Conservation (phyloP, 202 grass and related monocot species). For the Elaeis oleifera region DNA sequence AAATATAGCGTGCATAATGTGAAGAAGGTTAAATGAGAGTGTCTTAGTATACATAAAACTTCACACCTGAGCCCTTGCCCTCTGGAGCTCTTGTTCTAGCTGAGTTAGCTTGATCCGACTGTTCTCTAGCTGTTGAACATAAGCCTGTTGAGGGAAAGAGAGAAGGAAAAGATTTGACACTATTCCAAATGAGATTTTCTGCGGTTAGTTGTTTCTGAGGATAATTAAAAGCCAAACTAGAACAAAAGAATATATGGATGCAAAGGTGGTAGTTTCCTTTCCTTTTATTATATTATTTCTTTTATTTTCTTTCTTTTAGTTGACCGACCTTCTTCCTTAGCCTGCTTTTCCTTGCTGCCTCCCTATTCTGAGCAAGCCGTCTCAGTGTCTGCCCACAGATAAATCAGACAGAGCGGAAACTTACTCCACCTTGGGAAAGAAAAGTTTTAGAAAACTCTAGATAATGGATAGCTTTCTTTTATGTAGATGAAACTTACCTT, state of each 20-base stretch:
- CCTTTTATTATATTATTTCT: not conserved
- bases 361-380: conserved; percentile 82
- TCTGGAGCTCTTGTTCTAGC: conserved; percentile 81
- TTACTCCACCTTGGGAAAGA: too few relatives aligned
- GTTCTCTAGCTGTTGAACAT: conserved; percentile 87
- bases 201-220: not conserved
- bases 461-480: not conserved
- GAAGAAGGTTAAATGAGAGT: not conserved
- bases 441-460: too few relatives aligned
- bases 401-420: not conserved
- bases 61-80: conserved; percentile 51
- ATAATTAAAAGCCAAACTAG: not conserved
- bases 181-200: not conserved
- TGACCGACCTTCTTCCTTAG: conserved; percentile 77
- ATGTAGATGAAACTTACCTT: conserved; percentile 40
- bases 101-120: conserved; percentile 85
- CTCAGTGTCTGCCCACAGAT: conserved; percentile 48
- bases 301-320: not conserved
- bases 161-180: not conserved
- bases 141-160: conserved; percentile 41
- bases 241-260: not conserved
- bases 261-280: too few relatives aligned
- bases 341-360: conserved; percentile 82
- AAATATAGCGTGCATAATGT: not conserved
- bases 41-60: not conserved